phyloP scores from a whole-genome alignment of 148 eudicot species.

The Rhododendron williamsianum region DNA sequence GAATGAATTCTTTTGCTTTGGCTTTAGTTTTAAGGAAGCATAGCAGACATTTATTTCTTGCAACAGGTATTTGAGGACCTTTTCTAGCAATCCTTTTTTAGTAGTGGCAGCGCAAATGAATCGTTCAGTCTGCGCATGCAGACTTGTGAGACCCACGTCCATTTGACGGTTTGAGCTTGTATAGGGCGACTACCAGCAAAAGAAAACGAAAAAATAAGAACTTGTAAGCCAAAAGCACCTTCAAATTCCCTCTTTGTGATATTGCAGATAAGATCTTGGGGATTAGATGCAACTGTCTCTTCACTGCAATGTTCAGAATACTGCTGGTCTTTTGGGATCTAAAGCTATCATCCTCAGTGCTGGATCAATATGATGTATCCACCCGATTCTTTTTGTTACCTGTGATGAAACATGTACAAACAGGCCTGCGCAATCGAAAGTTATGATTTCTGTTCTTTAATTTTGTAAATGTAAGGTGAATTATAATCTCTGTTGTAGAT shows the following conservation, averaged over 20 bases:
- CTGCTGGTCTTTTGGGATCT: constrained; percentile 3
- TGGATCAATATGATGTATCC: neutral
- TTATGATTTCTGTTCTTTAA: neutral
- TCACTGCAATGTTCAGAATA: neutral
- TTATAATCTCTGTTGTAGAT: neutral
- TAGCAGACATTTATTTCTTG: neutral
- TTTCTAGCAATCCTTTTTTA: neutral
- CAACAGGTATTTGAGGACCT: neutral
- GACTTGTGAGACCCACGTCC: neutral
- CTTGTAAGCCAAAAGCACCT: neutral
- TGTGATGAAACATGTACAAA: neutral
- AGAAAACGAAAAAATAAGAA: neutral
- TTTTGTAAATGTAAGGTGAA: neutral
- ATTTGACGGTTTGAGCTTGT: neutral
- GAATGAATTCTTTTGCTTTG: neutral
- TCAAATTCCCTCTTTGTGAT: neutral
- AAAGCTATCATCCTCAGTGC: neutral
- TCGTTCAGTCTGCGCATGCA: neutral
- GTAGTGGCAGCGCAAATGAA: neutral
- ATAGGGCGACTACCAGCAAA: neutral
- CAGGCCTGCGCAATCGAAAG: neutral
- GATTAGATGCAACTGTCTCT: neutral
- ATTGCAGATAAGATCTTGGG: neutral
- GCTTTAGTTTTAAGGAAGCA: neutral
- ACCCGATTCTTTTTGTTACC: neutral